Percentiles rank a stretch among this genome's conserved stretches.
These are phyloP conservation scores for Volvariella surrecta DNA, from an alignment of 1,284 basidiomycete species.

Conservation along the genomic window DNA sequence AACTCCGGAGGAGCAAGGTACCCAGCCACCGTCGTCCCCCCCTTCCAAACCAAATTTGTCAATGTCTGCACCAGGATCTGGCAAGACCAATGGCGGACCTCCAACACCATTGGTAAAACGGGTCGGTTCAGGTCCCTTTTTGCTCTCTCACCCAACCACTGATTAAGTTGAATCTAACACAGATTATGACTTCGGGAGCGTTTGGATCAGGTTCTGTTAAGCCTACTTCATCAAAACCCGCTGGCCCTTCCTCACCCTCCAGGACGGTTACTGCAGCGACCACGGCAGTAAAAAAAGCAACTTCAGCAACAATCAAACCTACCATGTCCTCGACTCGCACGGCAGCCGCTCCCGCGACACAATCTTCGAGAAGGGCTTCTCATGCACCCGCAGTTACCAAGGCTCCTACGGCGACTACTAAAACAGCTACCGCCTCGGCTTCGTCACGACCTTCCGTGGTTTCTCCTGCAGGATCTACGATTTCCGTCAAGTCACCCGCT, in stretches of 20 bases:
- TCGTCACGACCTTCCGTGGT: constrained; percentile 38
- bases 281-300: constrained; percentile 42
- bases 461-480: constrained; percentile 40
- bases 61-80: too few relatives aligned
- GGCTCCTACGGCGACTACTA: constrained; percentile 23
- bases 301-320: constrained; percentile 31
- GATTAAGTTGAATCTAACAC: constrained; percentile 14
- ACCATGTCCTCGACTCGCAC: constrained; percentile 28
- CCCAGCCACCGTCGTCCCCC: constrained; percentile 6
- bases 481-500: constrained; percentile 25
- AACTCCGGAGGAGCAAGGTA: constrained; percentile 8
- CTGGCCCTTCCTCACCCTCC: constrained; percentile 20
- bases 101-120: constrained; percentile 55
- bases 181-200: constrained; percentile 63
- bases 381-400: constrained; percentile 33
- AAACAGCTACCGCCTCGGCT: constrained; percentile 25
- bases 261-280: constrained; percentile 24
- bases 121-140: constrained; percentile 33
- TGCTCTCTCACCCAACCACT: constrained; percentile 9
- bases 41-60: constrained; percentile 14
- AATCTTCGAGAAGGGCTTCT: constrained; percentile 37
- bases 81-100: constrained; percentile 36
- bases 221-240: constrained; percentile 34
- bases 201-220: constrained; percentile 54
- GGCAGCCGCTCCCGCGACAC: constrained; percentile 12